Base-by-base conservation (phyloP, 305 asterid species). In the Stenogyne calaminthoides region DNA sequence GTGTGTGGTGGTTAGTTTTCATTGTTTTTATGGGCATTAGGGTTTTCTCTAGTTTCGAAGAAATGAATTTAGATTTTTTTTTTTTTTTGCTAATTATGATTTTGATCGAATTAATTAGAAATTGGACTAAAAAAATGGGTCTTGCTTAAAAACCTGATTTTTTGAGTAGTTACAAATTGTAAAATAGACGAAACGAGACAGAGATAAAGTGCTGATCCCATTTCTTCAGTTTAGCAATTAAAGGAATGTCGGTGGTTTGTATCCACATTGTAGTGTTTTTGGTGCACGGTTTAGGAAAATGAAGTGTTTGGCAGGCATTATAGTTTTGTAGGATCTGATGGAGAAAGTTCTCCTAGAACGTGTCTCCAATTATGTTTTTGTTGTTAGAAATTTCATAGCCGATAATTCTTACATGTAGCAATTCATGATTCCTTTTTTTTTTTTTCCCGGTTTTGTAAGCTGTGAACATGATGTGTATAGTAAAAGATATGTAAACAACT, bases 331-430 rank as follows among this genome's bases (percentile, higher is more conserved):
- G 61, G 9, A 42, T 40, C 18, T 62, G 39, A 20, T 25, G 64
- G 37, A 49, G 46, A 18, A 51, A 22, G 20, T 62, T 15, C 12
- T 44, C 34, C 11, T 46, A 46, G 42, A 32, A 70, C 5, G 4
- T 7, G 14, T 63, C 54, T 46, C 37, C 57, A 25, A 19, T 58
- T 42, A 70, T 7, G 16, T 22, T 71, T 15, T 60, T 1, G 18
- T 27, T 71, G 47, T 44, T 47, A 20, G n/a, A 51, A 16, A 36
- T 52, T 34, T 44, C 22, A 7, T 46, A 34, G 52, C 15, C 62
- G n/a, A 29, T 27, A 66, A 54, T 73, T 22, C 71, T 36, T 22
- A 10, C 64, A n/a, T 37, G 62, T 37, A 14, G 44, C 10, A 63
- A 15, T 47, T 57, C 9, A 18, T 37, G 59, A 11, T 18, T 42